These are phyloP conservation scores for Globisporangium recalcitrans DNA, from an alignment of 352 stramenopile genomes.

Conservation along the genomic window DNA sequence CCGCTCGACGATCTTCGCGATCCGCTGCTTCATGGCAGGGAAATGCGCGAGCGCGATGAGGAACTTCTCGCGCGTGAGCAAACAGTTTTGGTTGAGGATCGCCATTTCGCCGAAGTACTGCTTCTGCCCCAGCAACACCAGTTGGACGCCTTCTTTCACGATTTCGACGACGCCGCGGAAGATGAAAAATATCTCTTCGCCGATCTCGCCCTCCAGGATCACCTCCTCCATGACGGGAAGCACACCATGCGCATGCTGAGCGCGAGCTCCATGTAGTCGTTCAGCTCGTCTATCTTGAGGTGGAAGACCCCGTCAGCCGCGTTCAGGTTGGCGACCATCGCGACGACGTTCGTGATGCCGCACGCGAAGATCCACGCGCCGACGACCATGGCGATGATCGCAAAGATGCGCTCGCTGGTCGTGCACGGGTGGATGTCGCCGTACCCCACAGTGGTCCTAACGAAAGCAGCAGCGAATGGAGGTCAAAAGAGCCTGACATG, in stretches of 20 bases:
- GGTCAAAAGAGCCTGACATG: not conserved
- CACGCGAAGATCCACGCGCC: slow-evolving; percentile 73
- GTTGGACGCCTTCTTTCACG: slow-evolving; percentile 33
- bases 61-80: slow-evolving; percentile 57
- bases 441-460: slow-evolving; percentile 52
- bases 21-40: slow-evolving; percentile 59
- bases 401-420: slow-evolving; percentile 56
- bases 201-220: slow-evolving; percentile 65
- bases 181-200: slow-evolving; percentile 73
- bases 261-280: slow-evolving; percentile 80
- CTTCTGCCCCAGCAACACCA: slow-evolving; percentile 61
- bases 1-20: slow-evolving; percentile 72
- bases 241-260: slow-evolving; percentile 77
- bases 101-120: slow-evolving; percentile 80
- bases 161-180: slow-evolving; percentile 70
- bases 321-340: slow-evolving; percentile 66
- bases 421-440: slow-evolving; percentile 44
- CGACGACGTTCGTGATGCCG: slow-evolving; percentile 75
- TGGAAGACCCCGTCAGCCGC: slow-evolving; percentile 58
- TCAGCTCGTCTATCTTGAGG: slow-evolving; percentile 72
- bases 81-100: slow-evolving; percentile 57
- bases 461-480: slow-evolving; percentile 2
- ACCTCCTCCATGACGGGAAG: slow-evolving; percentile 56
- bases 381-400: slow-evolving; percentile 69
- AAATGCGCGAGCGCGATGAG: slow-evolving; percentile 44